Base-by-base conservation (phyloP, 179 eudicot species). In the Amaranthus tricolor region DNA sequence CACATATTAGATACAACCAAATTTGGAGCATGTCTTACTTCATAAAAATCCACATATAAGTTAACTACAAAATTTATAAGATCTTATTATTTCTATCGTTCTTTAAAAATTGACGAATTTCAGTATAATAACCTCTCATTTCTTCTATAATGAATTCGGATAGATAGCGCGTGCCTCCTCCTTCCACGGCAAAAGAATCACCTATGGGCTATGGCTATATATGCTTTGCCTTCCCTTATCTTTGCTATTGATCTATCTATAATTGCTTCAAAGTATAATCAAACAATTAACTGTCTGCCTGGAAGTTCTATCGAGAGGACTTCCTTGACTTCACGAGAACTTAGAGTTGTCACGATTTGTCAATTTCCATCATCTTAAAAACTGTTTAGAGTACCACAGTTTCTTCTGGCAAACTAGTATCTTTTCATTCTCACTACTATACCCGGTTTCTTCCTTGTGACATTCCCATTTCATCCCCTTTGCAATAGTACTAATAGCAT, bases 391-490 rank as follows among this genome's bases (percentile, higher is more conserved):
- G 73, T 84, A 89, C 97, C 91, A 90, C 44, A 92, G 88, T 77
- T 87, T 83, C 90, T 92, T 92, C 88, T 85, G 93, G 83, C 97
- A 90, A 63, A 92, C 75, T 59, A 92, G 80, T 40, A 92, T 80
- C 85, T 90, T 92, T 76, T 92, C 97, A 11, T 78, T 89, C 74
- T 81, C 88, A 10, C 67, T 73, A 10, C 78, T 85, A 20, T 92
- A 81, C 71, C 89, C 96, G 0, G 93, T 85, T 61, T 84, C 85
- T 82, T 89, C 93, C 83, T 84, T 87, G 3, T 68, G 90, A 76
- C 97, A 92, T 17, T 73, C 83, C 96, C 97, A 92, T 81, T 81
- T 88, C 93, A 92, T 81, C 17, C 87, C 97, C 77, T 85, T 85
- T 5, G 90, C 90, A 16, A 86, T 78, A 40, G 86, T 83, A 52